Base-by-base conservation (phyloP, 192 early-diverging fungal species). In the Backusella liffmaniae region DNA sequence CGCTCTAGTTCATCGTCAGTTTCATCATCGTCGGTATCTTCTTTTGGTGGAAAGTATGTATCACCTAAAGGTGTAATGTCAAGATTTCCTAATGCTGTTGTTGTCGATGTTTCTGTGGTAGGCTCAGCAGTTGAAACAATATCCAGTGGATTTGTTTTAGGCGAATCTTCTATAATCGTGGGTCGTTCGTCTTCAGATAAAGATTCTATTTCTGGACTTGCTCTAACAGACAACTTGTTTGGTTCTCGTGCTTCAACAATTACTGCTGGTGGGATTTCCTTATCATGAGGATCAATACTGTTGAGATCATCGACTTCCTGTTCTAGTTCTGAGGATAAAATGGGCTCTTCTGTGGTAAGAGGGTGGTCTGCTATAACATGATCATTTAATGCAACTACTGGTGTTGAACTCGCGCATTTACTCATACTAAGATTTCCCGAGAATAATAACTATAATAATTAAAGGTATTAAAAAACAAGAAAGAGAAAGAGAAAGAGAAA, bases 261-360 rank as follows among this genome's bases (percentile, higher is more conserved):
- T 2, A 76, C 44, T 13, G 75, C 75, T 8, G 44, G 23, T 26
- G 41, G 70, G 12, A 70, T 34, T 53, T 21, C 9, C 18, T 41
- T 42, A 51, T 70, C 66, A 10, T 44, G 15, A 18, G 34, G 39
- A 21, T 56, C 44, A 30, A 53, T 29, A 15, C 42, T 36, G 53
- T 76, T 76, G 23, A 76, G 18, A 53, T 56, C 30, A 37, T 68
- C 46, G 1, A 67, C 29, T 56, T 76, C 67, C 26, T 70, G 23
- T 56, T 56, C 67, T 3, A 70, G 18, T 35, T 65, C 37, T 15
- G 26, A 18, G 4, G 44, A 30, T 39, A 70, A 30, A 12, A 39
- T 23, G 4, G 75, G 75, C 4, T 76, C 75, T 37, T 76, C 75
- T 12, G 75, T 76, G 7, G 75, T 76, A 23, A 76, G 42, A 49